Conservation (phyloP, 2,329 filamentous ascomycete species). For the Neurospora sp. region DNA sequence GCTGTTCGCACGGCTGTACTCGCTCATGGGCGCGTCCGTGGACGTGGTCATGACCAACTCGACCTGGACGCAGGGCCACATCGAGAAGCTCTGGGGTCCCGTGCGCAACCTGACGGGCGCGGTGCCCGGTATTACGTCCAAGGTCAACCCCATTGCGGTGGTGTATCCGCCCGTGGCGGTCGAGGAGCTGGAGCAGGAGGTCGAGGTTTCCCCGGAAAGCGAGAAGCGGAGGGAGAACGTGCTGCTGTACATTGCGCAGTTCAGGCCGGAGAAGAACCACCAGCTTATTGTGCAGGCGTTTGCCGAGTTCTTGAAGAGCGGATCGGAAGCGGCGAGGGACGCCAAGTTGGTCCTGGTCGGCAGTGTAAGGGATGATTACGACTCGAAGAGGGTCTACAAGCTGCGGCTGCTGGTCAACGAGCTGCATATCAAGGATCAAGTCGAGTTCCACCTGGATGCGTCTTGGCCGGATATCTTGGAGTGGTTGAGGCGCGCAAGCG, state of each 20-base stretch:
- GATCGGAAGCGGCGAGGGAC: conserved; percentile 36
- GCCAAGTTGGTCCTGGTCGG: conserved; percentile 77
- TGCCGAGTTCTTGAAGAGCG: conserved; percentile 57
- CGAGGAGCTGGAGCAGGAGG: conserved; percentile 64
- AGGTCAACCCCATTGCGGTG: conserved; percentile 52
- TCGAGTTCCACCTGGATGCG: conserved; percentile 84
- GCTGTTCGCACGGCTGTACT: conserved; percentile 73
- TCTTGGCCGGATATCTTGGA: conserved; percentile 79
- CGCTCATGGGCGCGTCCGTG: conserved; percentile 69
- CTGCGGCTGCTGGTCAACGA: conserved; percentile 80
- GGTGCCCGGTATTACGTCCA: conserved; percentile 25
- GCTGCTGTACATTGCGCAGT: conserved; percentile 91
- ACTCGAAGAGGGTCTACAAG: conserved; percentile 78
- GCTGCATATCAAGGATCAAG: conserved; percentile 70
- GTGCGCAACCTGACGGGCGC: conserved; percentile 26
- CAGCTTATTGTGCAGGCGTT: conserved; percentile 78
- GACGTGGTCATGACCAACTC: conserved; percentile 98
- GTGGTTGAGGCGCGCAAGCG: conserved; percentile 64
- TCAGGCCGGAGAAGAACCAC: conserved; percentile 96
- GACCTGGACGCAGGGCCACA: conserved; percentile 82
- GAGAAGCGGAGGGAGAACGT: conserved; percentile 61
- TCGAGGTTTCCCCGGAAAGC: conserved; percentile 60
- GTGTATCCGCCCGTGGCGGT: conserved; percentile 93
- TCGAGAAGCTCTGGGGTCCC: conserved; percentile 69
- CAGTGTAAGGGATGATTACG: conserved; percentile 76